Evolutionary conservation across 345 rosid species (phyloP), one percentile per base, ranked within the genome.

Genomic region (Cochlearia excelsa): DNA sequence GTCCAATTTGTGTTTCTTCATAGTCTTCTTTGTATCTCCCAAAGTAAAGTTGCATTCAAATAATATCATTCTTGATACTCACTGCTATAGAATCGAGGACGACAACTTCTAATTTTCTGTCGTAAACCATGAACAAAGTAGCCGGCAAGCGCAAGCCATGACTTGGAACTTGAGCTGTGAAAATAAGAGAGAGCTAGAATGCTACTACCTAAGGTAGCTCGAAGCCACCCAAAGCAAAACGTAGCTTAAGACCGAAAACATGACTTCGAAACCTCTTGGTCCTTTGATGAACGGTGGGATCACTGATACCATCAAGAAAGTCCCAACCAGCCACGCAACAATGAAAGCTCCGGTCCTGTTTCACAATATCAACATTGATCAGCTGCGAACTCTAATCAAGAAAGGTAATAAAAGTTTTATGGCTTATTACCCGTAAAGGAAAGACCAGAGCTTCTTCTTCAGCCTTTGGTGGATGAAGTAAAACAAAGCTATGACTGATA

Each of bases 241-340:
- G 45, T 91, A 88, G 71, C 84, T 81, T 67, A 91, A 67, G 77
- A 93, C 54, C 43, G 99, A 85, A 27, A 94, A 83, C 38, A 80
- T 82, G 65, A 85, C 91, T 77, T 89, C 95, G 48, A 93, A 93
- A 72, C 85, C 77, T 76, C 99, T 80, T 9, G 70, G 66, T 54
- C 95, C 99, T 79, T 79, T 93, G 55, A 87, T 76, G 63, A 93
- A 61, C 9, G 98, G 93, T 3, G 99, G 99, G 63, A 89, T 68
- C 66, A 82, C 81, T 57, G 94, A 74, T 38, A 89, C 95, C 99
- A 89, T 87, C 79, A 93, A 85, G 90, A 87, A 89, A 34, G 99
- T 93, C 55, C 83, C 99, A 49, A 93, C 38, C 70, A 89, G 74
- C 99, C 99, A 93, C 38, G 97, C 83, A 65, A 85, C 69, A 58